Conservation (phyloP, 805 yeast genomes). For the Schwanniomyces vanrijiae region DNA sequence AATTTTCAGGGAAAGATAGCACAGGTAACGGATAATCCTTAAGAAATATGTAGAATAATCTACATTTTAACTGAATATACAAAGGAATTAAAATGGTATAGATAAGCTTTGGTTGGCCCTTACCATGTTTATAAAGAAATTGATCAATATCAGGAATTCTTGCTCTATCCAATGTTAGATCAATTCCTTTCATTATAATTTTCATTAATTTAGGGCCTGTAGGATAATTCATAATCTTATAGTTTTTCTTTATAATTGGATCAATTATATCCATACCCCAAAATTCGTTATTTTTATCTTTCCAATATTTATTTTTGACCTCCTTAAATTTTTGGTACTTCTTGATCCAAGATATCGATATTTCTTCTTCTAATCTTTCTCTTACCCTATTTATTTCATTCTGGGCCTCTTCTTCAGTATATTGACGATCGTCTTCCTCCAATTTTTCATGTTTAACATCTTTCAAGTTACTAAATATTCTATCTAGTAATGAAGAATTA, state of each 20-base stretch:
- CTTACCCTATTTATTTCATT: conserved; percentile 25
- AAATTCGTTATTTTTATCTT: conserved; percentile 18
- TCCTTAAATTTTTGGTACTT: conserved; percentile 27
- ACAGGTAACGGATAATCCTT: conserved; percentile 62
- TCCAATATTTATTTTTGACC: conserved; percentile 25
- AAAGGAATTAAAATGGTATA: conserved; percentile 59
- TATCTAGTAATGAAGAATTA: not conserved
- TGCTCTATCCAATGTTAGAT: conserved; percentile 27
- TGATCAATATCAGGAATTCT: conserved; percentile 34
- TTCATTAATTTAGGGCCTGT: conserved; percentile 35
- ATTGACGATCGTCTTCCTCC: not conserved
- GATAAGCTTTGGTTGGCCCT: conserved; percentile 52
- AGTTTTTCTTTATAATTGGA: conserved; percentile 30
- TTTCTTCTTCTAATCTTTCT: conserved; percentile 21
- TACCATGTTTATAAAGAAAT: conserved; percentile 34
- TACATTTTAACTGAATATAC: conserved; percentile 44
- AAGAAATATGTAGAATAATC: conserved; percentile 42
- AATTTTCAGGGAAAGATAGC: conserved; percentile 46
- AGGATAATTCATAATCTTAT: conserved; percentile 32
- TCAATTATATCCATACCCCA: conserved; percentile 38
- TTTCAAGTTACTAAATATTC: conserved; percentile 3
- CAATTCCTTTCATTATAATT: conserved; percentile 28
- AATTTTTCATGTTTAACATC: not conserved
- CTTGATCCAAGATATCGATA: conserved; percentile 35
- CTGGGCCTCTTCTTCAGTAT: conserved; percentile 26